These are phyloP conservation scores for Mortierella sp. DNA, from an alignment of 371 early-diverging fungal species.

Conservation along the genomic window DNA sequence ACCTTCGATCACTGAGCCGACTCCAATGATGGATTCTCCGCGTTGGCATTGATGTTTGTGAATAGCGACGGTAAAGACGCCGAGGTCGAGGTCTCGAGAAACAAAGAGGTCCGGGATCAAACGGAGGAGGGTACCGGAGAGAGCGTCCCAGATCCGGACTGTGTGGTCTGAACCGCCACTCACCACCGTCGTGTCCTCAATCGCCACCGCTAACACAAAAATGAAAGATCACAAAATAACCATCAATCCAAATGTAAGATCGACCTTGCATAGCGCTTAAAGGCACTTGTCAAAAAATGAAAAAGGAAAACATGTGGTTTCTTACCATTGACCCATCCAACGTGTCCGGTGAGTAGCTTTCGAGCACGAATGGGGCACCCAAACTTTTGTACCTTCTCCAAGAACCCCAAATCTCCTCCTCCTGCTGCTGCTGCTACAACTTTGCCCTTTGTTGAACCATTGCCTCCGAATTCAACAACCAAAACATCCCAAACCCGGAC, in stretches of 20 bases:
- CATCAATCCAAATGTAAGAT: background rate
- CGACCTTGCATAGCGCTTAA: background rate
- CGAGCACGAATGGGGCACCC: constrained; percentile 30
- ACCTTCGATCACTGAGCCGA: constrained; percentile 35
- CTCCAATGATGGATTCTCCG: constrained; percentile 14
- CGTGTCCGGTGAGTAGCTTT: constrained; percentile 25
- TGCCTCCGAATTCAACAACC: background rate
- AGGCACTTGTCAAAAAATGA: too few species aligned
- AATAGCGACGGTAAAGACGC: constrained; percentile 38
- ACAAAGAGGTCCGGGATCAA: constrained; percentile 29
- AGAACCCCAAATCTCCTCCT: background rate
- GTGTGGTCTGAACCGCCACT: constrained; percentile 61
- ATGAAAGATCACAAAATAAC: background rate
- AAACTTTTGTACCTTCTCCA: background rate
- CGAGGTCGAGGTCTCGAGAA: constrained; percentile 27
- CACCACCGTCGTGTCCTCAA: constrained; percentile 33
- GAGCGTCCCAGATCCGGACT: constrained; percentile 61
- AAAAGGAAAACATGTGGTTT: background rate
- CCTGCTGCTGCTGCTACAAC: background rate
- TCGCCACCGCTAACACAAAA: constrained; percentile 31
- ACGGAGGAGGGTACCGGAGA: constrained; percentile 17
- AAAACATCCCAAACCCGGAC: constrained; percentile 39
- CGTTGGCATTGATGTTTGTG: background rate
- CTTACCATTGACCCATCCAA: constrained; percentile 54
- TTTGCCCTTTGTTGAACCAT: background rate